Conservation (phyloP, 2,329 filamentous ascomycete genomes). For the Ophiostoma sp. region DNA sequence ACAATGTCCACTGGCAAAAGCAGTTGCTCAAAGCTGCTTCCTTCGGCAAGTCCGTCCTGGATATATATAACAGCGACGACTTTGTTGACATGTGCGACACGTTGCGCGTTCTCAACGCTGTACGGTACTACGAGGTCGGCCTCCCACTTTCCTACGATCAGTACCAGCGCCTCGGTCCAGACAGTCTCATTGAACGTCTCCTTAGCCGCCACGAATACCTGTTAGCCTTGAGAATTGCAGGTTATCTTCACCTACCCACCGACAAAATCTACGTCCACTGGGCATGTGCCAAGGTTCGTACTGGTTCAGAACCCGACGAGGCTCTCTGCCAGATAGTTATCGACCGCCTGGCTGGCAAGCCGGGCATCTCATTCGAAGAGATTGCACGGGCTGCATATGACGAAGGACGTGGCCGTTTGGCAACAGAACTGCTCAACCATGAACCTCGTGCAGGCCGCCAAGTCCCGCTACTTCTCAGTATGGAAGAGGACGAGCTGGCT, state of each 20-base stretch:
- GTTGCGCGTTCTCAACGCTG: conserved; percentile 86
- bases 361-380: conserved; percentile 91
- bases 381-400: conserved; percentile 93
- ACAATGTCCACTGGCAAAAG: conserved; percentile 89
- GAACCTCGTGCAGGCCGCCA: conserved; percentile 95
- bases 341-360: conserved; percentile 79
- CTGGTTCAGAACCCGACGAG: conserved; percentile 83
- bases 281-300: conserved; percentile 90
- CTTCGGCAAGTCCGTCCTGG: conserved; percentile 94
- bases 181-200: conserved; percentile 80
- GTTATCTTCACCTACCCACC: conserved; percentile 81
- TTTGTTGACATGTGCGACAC: conserved; percentile 99
- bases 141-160: conserved; percentile 91
- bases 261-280: conserved; percentile 95
- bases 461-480: conserved; percentile 85
- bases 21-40: conserved; percentile 93
- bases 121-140: conserved; percentile 87
- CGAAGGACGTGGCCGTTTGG: conserved; percentile 84
- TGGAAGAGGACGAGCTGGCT: conserved; percentile 94
- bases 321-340: conserved; percentile 84
- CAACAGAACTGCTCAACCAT: conserved; percentile 87
- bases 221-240: conserved; percentile 82
- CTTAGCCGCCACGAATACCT: conserved; percentile 90
- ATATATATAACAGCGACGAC: conserved; percentile 96
- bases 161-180: conserved; percentile 85